These are phyloP conservation scores for Porphyrellus sp. DNA, from an alignment of 1,284 basidiomycete genomes.

Conservation along the genomic window DNA sequence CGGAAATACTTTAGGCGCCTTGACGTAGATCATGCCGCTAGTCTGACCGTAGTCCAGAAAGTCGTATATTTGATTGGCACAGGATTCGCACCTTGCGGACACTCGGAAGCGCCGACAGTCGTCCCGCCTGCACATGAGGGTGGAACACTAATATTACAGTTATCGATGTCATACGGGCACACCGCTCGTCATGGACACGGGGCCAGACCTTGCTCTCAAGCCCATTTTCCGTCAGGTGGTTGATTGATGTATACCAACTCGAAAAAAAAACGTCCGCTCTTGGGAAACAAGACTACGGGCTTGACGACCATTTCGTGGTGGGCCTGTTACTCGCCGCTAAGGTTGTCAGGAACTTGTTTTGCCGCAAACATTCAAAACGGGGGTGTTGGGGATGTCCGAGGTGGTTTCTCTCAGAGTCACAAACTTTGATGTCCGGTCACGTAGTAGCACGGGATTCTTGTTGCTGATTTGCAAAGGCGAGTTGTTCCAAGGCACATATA, in stretches of 20 bases:
- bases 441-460: neutral
- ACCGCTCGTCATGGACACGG: neutral
- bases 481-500: neutral
- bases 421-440: neutral
- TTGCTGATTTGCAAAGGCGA: neutral
- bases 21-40: conserved; percentile 7
- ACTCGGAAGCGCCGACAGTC: neutral
- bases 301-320: neutral
- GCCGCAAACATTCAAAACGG: neutral
- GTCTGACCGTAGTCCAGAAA: neutral
- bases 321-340: neutral
- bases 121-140: neutral
- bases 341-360: neutral
- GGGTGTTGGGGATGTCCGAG: neutral
- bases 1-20: conserved; percentile 1
- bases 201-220: neutral
- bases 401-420: neutral
- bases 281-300: neutral
- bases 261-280: neutral
- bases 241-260: neutral
- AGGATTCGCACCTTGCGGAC: neutral
- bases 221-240: neutral
- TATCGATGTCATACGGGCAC: no score
- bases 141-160: neutral
- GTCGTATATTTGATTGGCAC: neutral